A percentile compares a stretch with the other conserved stretches of the same genome.
phyloP scores from a whole-genome alignment of 306 rosid species.

The Rosa persica region DNA sequence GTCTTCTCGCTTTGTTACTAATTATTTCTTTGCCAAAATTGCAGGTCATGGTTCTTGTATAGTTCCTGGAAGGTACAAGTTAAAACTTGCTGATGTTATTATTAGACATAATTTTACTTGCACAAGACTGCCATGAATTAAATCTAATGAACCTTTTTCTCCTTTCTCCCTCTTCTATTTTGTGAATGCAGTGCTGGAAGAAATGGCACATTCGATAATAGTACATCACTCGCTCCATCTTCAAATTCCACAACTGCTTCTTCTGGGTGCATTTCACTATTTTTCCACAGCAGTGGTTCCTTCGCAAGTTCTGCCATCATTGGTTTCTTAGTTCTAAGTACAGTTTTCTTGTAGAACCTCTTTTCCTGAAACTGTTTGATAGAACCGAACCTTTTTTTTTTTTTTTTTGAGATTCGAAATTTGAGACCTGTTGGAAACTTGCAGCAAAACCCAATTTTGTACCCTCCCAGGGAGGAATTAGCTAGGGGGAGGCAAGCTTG shows the following conservation, averaged over 20 bases:
- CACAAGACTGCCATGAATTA: slow-evolving; percentile 1
- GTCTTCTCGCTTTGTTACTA: slow-evolving; percentile 13
- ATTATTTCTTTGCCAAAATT: slow-evolving; percentile 25
- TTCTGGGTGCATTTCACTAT: slow-evolving; percentile 55
- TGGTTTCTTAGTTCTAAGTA: slow-evolving; percentile 41
- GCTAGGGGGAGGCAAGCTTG: slow-evolving; percentile 40
- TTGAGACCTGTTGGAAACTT: slow-evolving; percentile 33
- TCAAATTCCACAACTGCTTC: slow-evolving; percentile 45
- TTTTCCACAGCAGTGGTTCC: slow-evolving; percentile 39
- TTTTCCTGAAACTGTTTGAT: slow-evolving; percentile 15
- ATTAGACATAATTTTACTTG: neutral
- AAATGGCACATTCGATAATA: slow-evolving; percentile 54
- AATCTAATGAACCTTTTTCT: slow-evolving; percentile 10
- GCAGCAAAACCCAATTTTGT: slow-evolving; percentile 60
- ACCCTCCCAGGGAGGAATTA: slow-evolving; percentile 32
- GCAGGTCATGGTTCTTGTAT: slow-evolving; percentile 79
- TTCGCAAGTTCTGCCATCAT: slow-evolving; percentile 49
- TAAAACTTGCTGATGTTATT: neutral
- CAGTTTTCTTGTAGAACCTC: slow-evolving; percentile 48
- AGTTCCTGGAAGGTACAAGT: slow-evolving; percentile 75
- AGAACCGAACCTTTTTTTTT: slow-evolving; percentile 11
- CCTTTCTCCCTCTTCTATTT: slow-evolving; percentile 15
- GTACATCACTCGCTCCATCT: slow-evolving; percentile 67
- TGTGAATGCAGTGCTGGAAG: slow-evolving; percentile 50
- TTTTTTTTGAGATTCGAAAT: slow-evolving; percentile 26